A percentile compares a stretch with the other conserved stretches of the same genome.
Conservation (phyloP, 1,284 basidiomycete species). For the Leccinum solheimii region DNA sequence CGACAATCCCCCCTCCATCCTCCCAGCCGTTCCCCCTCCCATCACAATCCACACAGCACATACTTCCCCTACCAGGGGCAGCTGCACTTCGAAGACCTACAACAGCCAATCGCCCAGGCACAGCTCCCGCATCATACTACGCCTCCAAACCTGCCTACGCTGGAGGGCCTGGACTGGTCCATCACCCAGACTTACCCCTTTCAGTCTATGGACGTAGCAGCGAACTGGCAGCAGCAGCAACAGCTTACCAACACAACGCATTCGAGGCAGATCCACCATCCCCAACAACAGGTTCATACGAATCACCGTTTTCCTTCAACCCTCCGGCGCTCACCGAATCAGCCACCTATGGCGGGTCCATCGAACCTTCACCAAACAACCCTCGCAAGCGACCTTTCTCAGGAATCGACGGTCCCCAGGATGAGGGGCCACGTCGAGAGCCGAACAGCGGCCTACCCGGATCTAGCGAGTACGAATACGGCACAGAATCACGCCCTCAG, state of each 20-base stretch:
- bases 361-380: conserved; percentile 40
- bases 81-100: conserved; percentile 42
- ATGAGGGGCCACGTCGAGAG: conserved; percentile 42
- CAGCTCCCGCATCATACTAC: conserved; percentile 61
- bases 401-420: conserved; percentile 53
- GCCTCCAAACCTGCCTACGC: conserved; percentile 44
- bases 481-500: conserved; percentile 67
- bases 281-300: conserved; percentile 36
- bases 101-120: conserved; percentile 58
- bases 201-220: conserved; percentile 39
- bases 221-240: conserved; percentile 35
- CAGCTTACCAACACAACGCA: conserved; percentile 30
- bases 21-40: conserved; percentile 34
- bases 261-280: conserved; percentile 37
- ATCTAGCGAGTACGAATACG: conserved; percentile 56
- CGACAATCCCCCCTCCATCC: conserved; percentile 51
- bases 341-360: conserved; percentile 28
- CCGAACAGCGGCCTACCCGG: conserved; percentile 28
- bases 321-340: conserved; percentile 55
- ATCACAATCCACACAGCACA: conserved; percentile 42
- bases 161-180: conserved; percentile 53
- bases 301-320: conserved; percentile 80
- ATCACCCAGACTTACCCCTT: conserved; percentile 46
- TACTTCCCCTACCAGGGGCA: conserved; percentile 47
- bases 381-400: conserved; percentile 66